phyloP scores from a whole-genome alignment of 208 protist species.

The Crithidia bombi region DNA sequence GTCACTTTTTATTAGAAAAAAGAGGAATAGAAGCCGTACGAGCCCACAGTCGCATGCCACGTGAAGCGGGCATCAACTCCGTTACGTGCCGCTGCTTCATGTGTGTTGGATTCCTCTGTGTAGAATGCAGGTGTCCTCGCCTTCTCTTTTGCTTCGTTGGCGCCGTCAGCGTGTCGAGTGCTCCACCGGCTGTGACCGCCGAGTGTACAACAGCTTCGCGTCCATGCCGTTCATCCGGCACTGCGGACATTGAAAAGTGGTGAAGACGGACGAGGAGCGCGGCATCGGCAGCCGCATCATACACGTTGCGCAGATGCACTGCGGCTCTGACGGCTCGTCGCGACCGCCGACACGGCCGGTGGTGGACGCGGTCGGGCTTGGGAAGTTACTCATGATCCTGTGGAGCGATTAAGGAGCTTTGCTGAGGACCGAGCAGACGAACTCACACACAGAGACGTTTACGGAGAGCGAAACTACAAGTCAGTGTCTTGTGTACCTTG shows the following conservation, averaged over 20 bases:
- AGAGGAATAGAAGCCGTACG: too few species aligned
- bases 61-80: too few species aligned
- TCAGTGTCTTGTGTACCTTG: background rate
- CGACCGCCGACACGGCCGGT: constrained; percentile 19
- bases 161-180: constrained; percentile 67
- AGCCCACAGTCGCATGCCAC: too few species aligned
- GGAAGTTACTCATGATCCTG: constrained; percentile 19
- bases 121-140: too few species aligned
- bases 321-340: constrained; percentile 27
- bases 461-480: background rate
- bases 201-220: constrained; percentile 80
- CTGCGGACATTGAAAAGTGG: constrained; percentile 80
- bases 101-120: too few species aligned
- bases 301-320: constrained; percentile 85
- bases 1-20: too few species aligned
- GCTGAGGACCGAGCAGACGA: background rate
- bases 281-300: constrained; percentile 63
- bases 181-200: constrained; percentile 73
- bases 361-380: constrained; percentile 18
- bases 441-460: too few species aligned
- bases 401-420: background rate
- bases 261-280: constrained; percentile 48
- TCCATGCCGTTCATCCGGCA: constrained; percentile 80
- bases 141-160: background rate
- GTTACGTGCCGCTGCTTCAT: too few species aligned